Base-by-base conservation (phyloP, 2,329 filamentous ascomycete species). In the Dissoconium aciculare region DNA sequence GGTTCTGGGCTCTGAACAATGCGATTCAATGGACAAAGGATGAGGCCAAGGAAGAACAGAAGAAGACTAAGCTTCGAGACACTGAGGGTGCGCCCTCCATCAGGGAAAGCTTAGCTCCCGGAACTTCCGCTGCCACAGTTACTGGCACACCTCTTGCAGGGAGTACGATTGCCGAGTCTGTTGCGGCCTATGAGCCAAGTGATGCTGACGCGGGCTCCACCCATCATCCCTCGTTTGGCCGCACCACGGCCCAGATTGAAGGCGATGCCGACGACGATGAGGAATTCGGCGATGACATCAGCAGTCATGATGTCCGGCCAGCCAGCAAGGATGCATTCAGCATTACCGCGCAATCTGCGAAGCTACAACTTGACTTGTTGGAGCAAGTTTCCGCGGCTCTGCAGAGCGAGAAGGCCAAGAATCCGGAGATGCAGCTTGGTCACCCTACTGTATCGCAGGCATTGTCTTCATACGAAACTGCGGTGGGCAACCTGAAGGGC, bases 1-100 rank as follows among this genome's bases (percentile, higher is more conserved):
- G 89, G 89, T 98, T 91, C 57, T 98, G 89, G 89, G 82, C 89
- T 1, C 64, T 98, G 40, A 98, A 98, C 60, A 98, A 98, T 53
- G 87, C 89, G 4, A 98, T 98, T 29, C 89, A 95, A 53, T 95
- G 83, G 79, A 78, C 83, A 40, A 98, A 98, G 56, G 89, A 98
- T 49, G 89, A 95, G 58, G 85, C 83, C 5, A 85, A 79, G 44
- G 83, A 92, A 53, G 87, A 94, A 47, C 78, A 87, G 50, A 74
- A 67, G 42, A 74, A 84, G 37, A 64, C 67, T 34, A 39, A 36
- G 17, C 49, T 46, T 2, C 40, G 45, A 9, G 45, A 53, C 16
- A 36, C 39, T 4, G 47, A 52, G 14, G 9, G 17, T 11, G n/a
- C 23, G 14, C 16, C 17, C 15, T 31, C 34, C 17, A 37, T 34